Evolutionary conservation across 352 stramenopile genomes (phyloP).

Genomic region (Globisporangium cylindrosporum): DNA sequence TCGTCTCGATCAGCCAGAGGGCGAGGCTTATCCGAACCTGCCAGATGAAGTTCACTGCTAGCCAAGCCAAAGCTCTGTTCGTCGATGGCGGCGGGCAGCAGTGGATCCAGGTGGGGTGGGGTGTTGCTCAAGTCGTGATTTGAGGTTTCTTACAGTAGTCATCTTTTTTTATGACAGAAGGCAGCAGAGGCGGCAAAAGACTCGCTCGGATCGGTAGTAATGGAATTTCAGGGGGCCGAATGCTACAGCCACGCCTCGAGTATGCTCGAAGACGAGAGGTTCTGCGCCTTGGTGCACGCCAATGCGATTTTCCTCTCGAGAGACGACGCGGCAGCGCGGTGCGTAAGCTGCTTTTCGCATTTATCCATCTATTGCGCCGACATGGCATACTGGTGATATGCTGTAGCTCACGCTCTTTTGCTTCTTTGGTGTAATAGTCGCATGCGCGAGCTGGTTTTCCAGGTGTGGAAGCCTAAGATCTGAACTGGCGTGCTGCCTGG

Average conservation of each 20-base stretch:
- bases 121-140: background rate
- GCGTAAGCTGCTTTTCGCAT: constrained; percentile 4
- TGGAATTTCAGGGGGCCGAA: constrained; percentile 51
- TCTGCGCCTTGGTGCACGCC: constrained; percentile 13
- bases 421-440: constrained; percentile 18
- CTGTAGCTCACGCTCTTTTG: background rate
- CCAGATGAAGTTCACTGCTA: constrained; percentile 41
- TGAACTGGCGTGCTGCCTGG: constrained; percentile 13
- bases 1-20: constrained; percentile 22
- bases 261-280: constrained; percentile 24
- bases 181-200: constrained; percentile 25
- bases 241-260: constrained; percentile 21
- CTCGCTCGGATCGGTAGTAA: constrained; percentile 40
- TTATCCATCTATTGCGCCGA: background rate
- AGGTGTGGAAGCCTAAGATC: constrained; percentile 46
- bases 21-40: constrained; percentile 44
- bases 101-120: background rate
- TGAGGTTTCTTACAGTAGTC: background rate
- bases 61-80: constrained; percentile 42
- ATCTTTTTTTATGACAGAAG: constrained; percentile 25
- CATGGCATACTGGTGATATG: background rate
- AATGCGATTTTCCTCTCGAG: constrained; percentile 30
- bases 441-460: constrained; percentile 46
- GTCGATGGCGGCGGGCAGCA: constrained; percentile 11
- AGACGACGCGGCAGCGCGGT: constrained; percentile 31